These are phyloP conservation scores for Phytophthora vignae DNA, from an alignment of 352 stramenopile genomes.

Conservation along the genomic window DNA sequence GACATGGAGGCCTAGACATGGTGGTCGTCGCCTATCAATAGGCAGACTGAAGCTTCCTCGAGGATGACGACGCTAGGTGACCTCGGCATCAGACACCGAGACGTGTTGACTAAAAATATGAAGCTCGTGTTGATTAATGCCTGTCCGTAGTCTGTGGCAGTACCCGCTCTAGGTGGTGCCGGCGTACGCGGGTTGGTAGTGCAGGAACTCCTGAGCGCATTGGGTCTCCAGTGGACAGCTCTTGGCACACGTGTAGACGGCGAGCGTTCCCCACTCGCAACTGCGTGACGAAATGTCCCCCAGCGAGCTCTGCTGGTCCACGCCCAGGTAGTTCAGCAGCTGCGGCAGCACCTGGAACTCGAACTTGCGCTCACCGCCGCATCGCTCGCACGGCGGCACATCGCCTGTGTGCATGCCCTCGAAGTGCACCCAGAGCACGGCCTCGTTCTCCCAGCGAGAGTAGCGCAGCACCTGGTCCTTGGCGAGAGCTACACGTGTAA, in stretches of 20 bases:
- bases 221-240: constrained; percentile 83
- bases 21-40: constrained; percentile 39
- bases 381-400: constrained; percentile 83
- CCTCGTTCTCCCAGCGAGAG: constrained; percentile 86
- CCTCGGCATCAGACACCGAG: constrained; percentile 34
- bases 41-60: constrained; percentile 10
- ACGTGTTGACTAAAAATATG: constrained; percentile 40
- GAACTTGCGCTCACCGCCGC: constrained; percentile 87
- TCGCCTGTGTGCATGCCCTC: constrained; percentile 46
- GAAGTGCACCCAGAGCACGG: constrained; percentile 91
- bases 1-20: constrained; percentile 15
- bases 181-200: constrained; percentile 79
- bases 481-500: constrained; percentile 81
- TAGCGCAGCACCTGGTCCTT: constrained; percentile 92
- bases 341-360: constrained; percentile 97
- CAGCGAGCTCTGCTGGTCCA: constrained; percentile 73
- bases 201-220: constrained; percentile 74
- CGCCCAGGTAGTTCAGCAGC: constrained; percentile 92
- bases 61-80: constrained; percentile 30
- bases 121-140: constrained; percentile 30
- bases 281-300: constrained; percentile 61
- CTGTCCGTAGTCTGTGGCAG: neutral
- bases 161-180: constrained; percentile 34
- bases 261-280: constrained; percentile 94
- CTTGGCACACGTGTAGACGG: constrained; percentile 92